phyloP scores from a whole-genome alignment of 2,329 filamentous ascomycete genomes.

The Podosphaera aphanis region DNA sequence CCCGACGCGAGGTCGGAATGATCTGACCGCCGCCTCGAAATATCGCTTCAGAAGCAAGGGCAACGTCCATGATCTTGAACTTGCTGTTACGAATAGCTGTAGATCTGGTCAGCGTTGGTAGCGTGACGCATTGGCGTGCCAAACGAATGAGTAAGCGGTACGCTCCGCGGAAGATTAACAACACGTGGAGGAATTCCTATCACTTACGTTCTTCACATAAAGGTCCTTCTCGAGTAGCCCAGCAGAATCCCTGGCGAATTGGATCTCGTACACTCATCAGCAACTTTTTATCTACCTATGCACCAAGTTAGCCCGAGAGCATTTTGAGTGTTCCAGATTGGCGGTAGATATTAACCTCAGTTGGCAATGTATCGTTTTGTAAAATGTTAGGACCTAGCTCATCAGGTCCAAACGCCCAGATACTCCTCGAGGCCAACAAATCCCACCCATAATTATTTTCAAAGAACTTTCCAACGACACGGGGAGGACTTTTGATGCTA shows the following conservation, averaged over 20 bases:
- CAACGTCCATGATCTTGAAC: constrained; percentile 83
- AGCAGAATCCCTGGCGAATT: constrained; percentile 87
- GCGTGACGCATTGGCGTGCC: neutral
- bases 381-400: constrained; percentile 87
- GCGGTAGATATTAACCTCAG: constrained; percentile 35
- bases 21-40: constrained; percentile 91
- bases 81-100: constrained; percentile 88
- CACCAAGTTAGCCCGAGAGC: constrained; percentile 12
- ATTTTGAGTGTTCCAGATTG: constrained; percentile 5
- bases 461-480: constrained; percentile 89
- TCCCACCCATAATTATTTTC: constrained; percentile 96
- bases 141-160: too few species aligned
- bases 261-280: constrained; percentile 73
- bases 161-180: too few species aligned
- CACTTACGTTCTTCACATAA: constrained; percentile 87
- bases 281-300: constrained; percentile 68
- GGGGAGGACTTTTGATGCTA: constrained; percentile 75
- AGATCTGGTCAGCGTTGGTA: constrained; percentile 12
- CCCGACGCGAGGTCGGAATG: constrained; percentile 78
- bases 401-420: constrained; percentile 96
- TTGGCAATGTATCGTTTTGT: constrained; percentile 86
- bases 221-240: constrained; percentile 86
- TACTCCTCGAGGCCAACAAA: constrained; percentile 74
- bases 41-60: constrained; percentile 72
- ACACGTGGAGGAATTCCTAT: constrained; percentile 3